These are phyloP conservation scores for Vitis amurensis DNA, from an alignment of 164 flowering plant species.

Conservation along the genomic window DNA sequence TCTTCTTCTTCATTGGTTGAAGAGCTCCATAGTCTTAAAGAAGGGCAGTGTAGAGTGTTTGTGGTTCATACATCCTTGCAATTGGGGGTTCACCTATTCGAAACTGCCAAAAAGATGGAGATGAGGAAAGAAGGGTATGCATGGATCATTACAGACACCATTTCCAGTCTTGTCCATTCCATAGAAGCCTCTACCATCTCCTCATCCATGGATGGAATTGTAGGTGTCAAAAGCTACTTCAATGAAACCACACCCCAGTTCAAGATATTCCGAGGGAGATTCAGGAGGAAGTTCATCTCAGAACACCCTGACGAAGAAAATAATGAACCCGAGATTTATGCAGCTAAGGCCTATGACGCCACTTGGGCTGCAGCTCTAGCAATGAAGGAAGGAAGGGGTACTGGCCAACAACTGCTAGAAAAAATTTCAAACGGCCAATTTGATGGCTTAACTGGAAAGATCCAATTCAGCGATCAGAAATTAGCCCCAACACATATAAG, in stretches of 20 bases:
- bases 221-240: conserved; percentile 24
- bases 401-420: neutral
- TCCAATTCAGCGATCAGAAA: neutral
- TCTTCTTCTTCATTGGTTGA: conserved; percentile 4
- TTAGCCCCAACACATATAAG: neutral
- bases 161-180: conserved; percentile 13
- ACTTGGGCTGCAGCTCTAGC: conserved; percentile 20
- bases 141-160: conserved; percentile 22
- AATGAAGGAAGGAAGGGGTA: neutral
- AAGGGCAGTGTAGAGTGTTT: conserved; percentile 21
- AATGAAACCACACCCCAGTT: neutral
- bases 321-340: conserved; percentile 17
- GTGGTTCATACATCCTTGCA: conserved; percentile 24
- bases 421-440: conserved; percentile 8
- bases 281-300: conserved; percentile 6
- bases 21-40: conserved; percentile 16
- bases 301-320: conserved; percentile 14
- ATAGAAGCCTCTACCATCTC: conserved; percentile 11
- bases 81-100: conserved; percentile 12
- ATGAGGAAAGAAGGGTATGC: conserved; percentile 31
- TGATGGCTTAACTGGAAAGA: conserved; percentile 13
- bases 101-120: conserved; percentile 20
- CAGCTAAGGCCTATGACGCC: conserved; percentile 32
- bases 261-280: conserved; percentile 10
- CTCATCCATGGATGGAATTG: conserved; percentile 32